phyloP scores from a whole-genome alignment of 163 green algal genomes.

The Scenedesmus sp. region DNA sequence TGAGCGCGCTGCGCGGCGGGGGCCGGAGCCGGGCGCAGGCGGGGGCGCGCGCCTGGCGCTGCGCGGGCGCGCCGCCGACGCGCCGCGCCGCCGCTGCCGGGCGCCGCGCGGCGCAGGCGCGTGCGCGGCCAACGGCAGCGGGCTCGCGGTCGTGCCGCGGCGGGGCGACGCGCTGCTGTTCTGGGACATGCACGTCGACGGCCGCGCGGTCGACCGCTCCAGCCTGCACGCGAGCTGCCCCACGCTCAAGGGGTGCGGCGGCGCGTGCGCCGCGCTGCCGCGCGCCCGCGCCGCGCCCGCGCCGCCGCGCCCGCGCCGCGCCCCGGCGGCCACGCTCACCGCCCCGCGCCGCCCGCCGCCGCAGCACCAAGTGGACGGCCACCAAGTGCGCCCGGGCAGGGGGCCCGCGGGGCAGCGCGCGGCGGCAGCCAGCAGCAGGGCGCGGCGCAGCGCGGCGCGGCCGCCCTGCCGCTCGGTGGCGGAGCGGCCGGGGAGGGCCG shows the following conservation, averaged over 20 bases:
- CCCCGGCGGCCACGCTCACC: too few species aligned
- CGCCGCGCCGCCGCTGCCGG: not conserved
- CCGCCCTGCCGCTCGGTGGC: not conserved
- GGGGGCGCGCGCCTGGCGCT: not conserved
- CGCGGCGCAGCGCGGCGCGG: not conserved
- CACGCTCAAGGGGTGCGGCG: constrained; percentile 68
- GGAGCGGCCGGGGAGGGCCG: too few species aligned
- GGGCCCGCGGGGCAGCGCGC: too few species aligned
- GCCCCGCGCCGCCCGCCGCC: too few species aligned
- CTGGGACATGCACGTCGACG: constrained; percentile 76
- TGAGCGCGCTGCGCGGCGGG: too few species aligned
- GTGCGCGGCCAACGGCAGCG: constrained; percentile 49
- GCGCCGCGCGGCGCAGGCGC: constrained; percentile 28
- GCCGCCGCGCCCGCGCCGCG: too few species aligned
- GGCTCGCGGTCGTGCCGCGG: constrained; percentile 58
- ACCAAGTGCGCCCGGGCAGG: constrained; percentile 8
- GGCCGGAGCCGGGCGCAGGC: not conserved
- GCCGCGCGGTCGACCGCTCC: constrained; percentile 54
- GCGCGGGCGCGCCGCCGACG: too few species aligned
- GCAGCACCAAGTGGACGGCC: constrained; percentile 46
- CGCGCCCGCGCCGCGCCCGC: too few species aligned
- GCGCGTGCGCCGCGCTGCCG: too few species aligned
- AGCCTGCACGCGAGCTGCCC: constrained; percentile 86
- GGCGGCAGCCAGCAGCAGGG: not conserved
- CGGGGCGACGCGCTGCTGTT: constrained; percentile 85